Evolutionary conservation across 1,284 basidiomycete genomes (phyloP).

Genomic region (Boletus albobrunnescens): DNA sequence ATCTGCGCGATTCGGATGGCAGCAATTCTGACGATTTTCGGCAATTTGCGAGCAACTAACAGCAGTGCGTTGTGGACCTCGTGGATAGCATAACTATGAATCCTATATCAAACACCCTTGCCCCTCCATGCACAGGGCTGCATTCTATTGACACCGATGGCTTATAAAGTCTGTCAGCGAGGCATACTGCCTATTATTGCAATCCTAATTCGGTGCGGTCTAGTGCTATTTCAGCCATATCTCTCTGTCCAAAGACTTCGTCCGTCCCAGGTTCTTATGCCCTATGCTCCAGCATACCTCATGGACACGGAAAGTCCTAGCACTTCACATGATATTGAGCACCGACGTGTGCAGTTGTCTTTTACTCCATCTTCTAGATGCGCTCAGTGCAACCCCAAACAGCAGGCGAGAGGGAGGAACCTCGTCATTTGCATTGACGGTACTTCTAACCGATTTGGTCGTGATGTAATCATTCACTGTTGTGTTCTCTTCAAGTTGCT

Average conservation of each 20-base stretch:
- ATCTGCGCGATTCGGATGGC: no score
- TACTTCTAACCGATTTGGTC: conserved; percentile 29
- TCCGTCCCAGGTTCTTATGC: neutral
- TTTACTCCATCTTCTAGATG: neutral
- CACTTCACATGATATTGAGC: neutral
- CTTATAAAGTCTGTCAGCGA: neutral
- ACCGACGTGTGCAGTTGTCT: neutral
- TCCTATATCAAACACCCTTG: no score
- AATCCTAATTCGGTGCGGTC: no score
- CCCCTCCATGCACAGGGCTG: no score
- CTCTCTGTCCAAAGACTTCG: neutral
- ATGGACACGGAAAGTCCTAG: neutral
- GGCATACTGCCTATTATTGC: neutral
- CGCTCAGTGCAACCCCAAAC: no score
- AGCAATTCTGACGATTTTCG: no score
- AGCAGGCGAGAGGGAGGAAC: no score
- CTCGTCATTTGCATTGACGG: conserved; percentile 32
- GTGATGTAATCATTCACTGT: conserved; percentile 20
- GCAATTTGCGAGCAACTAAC: no score
- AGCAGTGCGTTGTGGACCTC: no score
- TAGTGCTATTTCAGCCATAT: conserved; percentile 5
- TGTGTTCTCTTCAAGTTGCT: neutral
- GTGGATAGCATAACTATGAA: no score
- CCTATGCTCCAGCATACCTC: neutral
- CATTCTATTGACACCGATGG: no score